phyloP scores from a whole-genome alignment of 345 rosid genomes.

The Gynandropsis gynandra region DNA sequence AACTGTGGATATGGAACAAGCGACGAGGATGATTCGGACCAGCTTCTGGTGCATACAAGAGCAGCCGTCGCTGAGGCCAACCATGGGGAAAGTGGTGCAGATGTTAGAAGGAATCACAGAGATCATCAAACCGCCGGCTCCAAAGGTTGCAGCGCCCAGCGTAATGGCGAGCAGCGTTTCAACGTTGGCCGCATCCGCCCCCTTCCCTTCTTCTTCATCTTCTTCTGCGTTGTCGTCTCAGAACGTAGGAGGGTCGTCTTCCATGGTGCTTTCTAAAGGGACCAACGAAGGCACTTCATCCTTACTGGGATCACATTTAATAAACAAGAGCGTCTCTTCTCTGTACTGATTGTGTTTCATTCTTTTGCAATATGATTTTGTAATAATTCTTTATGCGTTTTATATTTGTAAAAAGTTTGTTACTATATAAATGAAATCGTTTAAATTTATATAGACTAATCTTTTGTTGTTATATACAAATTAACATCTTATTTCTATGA shows the following conservation, averaged over 20 bases:
- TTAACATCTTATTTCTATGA: too few relatives aligned
- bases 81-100: conserved; percentile 56
- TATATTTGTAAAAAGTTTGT: too few relatives aligned
- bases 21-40: conserved; percentile 37
- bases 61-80: conserved; percentile 48
- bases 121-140: conserved; percentile 43
- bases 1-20: conserved; percentile 39
- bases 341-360: neutral
- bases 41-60: conserved; percentile 64
- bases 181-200: conserved; percentile 37
- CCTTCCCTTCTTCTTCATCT: conserved; percentile 40
- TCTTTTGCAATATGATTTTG: neutral
- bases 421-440: too few relatives aligned
- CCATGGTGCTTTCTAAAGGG: conserved; percentile 29
- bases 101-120: conserved; percentile 51
- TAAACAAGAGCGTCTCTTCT: neutral
- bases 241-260: conserved; percentile 34
- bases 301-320: conserved; percentile 17
- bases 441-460: too few relatives aligned
- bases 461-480: too few relatives aligned
- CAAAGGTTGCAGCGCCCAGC: conserved; percentile 34
- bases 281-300: conserved; percentile 33
- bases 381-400: neutral
- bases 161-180: conserved; percentile 35
- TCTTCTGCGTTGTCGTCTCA: conserved; percentile 32